phyloP scores from a whole-genome alignment of 2,329 filamentous ascomycete genomes.

The Samsoniella hepiali region DNA sequence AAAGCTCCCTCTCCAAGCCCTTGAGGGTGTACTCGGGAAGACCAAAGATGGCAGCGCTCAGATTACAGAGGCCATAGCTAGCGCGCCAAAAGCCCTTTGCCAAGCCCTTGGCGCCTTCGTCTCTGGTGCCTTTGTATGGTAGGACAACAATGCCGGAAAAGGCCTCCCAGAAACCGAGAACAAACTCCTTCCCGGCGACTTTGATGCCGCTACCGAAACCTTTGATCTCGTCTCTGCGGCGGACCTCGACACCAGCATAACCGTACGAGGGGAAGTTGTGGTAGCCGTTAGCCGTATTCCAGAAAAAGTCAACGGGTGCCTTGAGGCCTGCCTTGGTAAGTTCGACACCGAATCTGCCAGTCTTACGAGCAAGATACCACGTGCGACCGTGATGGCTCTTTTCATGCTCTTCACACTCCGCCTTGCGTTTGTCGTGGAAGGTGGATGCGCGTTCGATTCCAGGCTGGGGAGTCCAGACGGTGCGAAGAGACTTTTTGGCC shows the following conservation, averaged over 20 bases:
- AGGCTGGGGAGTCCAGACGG: slow-evolving; percentile 46
- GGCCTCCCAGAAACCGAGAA: slow-evolving; percentile 64
- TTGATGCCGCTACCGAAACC: slow-evolving; percentile 57
- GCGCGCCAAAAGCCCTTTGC: slow-evolving; percentile 54
- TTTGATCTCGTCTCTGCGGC: slow-evolving; percentile 63
- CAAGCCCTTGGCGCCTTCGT: slow-evolving; percentile 59
- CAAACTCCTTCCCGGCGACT: slow-evolving; percentile 63
- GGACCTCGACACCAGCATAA: slow-evolving; percentile 61
- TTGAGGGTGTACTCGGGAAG: slow-evolving; percentile 47
- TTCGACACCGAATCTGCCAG: slow-evolving; percentile 55
- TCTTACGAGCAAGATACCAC: slow-evolving; percentile 33
- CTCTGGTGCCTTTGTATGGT: slow-evolving; percentile 60
- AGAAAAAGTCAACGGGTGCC: slow-evolving; percentile 64
- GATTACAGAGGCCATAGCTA: slow-evolving; percentile 42
- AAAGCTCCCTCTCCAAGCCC: slow-evolving; percentile 49
- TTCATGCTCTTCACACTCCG: slow-evolving; percentile 27
- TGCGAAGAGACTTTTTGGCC: slow-evolving; percentile 36
- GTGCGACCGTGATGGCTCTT: slow-evolving; percentile 26
- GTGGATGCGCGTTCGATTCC: slow-evolving; percentile 21
- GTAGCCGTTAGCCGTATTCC: slow-evolving; percentile 68
- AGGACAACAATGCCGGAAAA: slow-evolving; percentile 64
- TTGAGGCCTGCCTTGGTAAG: slow-evolving; percentile 60
- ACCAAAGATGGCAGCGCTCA: slow-evolving; percentile 31
- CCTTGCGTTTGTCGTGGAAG: slow-evolving; percentile 24
- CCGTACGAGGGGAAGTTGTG: slow-evolving; percentile 69